Base-by-base conservation (phyloP, 129 eudicot species). In the Rutidosis leptorrhynchoides region DNA sequence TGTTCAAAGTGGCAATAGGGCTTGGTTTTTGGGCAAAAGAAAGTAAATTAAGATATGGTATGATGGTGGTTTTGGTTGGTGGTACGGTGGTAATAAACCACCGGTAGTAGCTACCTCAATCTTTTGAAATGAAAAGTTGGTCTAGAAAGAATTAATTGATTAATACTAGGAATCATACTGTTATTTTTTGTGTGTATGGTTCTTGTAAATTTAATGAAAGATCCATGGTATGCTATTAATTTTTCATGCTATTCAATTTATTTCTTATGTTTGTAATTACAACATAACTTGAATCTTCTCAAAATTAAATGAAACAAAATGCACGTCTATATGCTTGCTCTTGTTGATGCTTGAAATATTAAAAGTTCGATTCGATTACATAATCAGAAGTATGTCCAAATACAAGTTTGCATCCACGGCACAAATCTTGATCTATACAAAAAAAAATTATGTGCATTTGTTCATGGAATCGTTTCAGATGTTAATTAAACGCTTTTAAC, bases 1-100 rank as follows among this genome's bases (percentile, higher is more conserved):
- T 57, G 59, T 70, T 61, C 79, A 74, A 77, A 74, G 83, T 78
- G 81, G 79, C 9, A 75, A 74, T 69, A 81, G 69, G 82, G 77
- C 72, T 42, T 76, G 79, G 80, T 79, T 67, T 58, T 6, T 65
- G 61, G 74, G 90, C 17, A 75, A 79, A 68, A 67, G 69, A 71
- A 79, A 82, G 73, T 75, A 19, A 74, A 15, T 5, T 9, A 37
- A 74, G 46, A 21, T 22, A 20, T 40, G 46, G 4, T 24, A 15
- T 48, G 19, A 12, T 58, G 63, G 40, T 58, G 63, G 20, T 43
- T 43, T 52, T 64, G 57, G 66, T 72, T n/a, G 30, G 35, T 6
- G 4, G 30, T 55, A 5, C 1, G 62, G 57, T 4, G 45, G 75
- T 4, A 42, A 54, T 52, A 49, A 49, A 49, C 62, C 42, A 60